phyloP scores from a whole-genome alignment of 176 grass and related monocot genomes.

The Pontederia crassipes region DNA sequence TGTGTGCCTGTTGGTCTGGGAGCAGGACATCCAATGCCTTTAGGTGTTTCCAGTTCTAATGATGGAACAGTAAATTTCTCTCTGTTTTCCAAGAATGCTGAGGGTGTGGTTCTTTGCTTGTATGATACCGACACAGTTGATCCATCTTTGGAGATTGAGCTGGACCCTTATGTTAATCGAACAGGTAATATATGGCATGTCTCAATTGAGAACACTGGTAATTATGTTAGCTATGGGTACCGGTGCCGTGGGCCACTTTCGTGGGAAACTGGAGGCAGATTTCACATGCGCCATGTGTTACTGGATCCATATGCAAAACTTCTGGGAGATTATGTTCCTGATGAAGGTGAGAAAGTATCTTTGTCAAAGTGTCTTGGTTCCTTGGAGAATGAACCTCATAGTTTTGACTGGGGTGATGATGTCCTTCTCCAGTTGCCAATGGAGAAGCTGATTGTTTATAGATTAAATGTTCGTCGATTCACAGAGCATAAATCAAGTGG shows the following conservation, averaged over 20 bases:
- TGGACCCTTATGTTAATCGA: conserved; percentile 62
- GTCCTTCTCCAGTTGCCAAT: conserved; percentile 38
- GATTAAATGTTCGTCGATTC: conserved; percentile 59
- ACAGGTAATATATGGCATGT: conserved; percentile 72
- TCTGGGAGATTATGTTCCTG: conserved; percentile 33
- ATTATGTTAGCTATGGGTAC: conserved; percentile 60
- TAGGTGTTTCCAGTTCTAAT: conserved; percentile 48
- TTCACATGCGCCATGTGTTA: conserved; percentile 35
- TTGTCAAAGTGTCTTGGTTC: conserved; percentile 41
- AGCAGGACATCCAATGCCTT: conserved; percentile 46
- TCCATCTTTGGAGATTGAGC: conserved; percentile 57
- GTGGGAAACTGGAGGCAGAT: conserved; percentile 28
- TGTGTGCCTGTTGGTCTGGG: conserved; percentile 68
- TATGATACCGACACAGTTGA: conserved; percentile 23
- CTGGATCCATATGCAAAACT: conserved; percentile 77
- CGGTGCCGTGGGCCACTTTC: conserved; percentile 27
- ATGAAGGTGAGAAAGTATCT: conserved; percentile 26
- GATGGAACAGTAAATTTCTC: conserved; percentile 60
- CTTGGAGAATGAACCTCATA: conserved; percentile 19
- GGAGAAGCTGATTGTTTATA: conserved; percentile 84
- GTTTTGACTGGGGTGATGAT: conserved; percentile 53
- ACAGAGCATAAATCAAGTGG: conserved; percentile 44
- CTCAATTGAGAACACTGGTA: conserved; percentile 36
- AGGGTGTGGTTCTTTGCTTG: conserved; percentile 52
- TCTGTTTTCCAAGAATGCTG: conserved; percentile 51